phyloP scores from a whole-genome alignment of 768 basidiomycete species.

The Trametes maxima region DNA sequence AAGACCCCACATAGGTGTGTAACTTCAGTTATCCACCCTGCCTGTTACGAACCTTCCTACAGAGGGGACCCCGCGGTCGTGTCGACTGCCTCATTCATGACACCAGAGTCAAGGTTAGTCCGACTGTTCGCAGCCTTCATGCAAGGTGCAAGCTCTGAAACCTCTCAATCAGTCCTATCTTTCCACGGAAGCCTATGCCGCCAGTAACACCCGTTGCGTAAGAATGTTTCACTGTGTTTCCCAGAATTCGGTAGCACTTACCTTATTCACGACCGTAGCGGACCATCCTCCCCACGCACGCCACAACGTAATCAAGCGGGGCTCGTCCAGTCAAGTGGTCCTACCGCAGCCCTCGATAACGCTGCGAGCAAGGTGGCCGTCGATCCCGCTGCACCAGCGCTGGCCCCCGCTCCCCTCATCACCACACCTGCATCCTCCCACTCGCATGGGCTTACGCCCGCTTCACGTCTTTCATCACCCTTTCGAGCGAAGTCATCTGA shows the following conservation, averaged over 20 bases:
- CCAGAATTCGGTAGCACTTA: background rate
- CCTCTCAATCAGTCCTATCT: conserved; percentile 23
- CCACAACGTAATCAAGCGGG: background rate
- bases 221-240: background rate
- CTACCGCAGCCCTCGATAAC: background rate
- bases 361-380: background rate
- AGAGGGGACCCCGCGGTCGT: conserved; percentile 1
- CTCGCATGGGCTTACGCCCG: conserved; percentile 28
- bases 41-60: background rate
- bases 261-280: background rate
- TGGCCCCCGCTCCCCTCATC: conserved; percentile 22
- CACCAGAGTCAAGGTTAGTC: conserved; percentile 34
- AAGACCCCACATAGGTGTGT: conserved; percentile 4
- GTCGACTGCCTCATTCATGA: conserved; percentile 25
- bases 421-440: conserved; percentile 13
- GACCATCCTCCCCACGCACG: conserved; percentile 14
- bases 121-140: background rate
- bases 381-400: background rate
- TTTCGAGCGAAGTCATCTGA: conserved; percentile 33
- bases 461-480: conserved; percentile 34
- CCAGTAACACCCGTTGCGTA: conserved; percentile 11
- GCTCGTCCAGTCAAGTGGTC: background rate
- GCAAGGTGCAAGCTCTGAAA: background rate
- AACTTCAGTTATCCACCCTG: too few relatives aligned
- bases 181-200: conserved; percentile 23